These are phyloP conservation scores for Microbotryomycetes sp. DNA, from an alignment of 1,284 basidiomycete genomes.

Conservation along the genomic window DNA sequence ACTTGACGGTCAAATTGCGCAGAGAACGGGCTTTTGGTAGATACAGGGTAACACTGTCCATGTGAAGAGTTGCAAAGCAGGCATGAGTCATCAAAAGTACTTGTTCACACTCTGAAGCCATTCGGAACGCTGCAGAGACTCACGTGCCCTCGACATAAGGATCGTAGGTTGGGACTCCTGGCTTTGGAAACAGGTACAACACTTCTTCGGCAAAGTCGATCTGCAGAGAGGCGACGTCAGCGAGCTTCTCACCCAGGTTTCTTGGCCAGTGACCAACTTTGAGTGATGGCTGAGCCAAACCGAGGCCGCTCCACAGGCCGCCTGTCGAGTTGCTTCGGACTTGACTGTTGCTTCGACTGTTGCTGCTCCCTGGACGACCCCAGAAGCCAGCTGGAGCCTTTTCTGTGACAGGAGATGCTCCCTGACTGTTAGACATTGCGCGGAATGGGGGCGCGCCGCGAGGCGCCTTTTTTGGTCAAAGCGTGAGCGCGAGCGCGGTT, in stretches of 20 bases:
- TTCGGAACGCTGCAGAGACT: constrained; percentile 1
- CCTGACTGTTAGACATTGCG: background rate
- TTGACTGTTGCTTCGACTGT: background rate
- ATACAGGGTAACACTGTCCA: background rate
- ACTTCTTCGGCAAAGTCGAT: constrained; percentile 23
- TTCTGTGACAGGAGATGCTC: background rate
- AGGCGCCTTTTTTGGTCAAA: too few species aligned
- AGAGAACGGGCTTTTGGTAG: constrained; percentile 16
- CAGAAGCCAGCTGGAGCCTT: background rate
- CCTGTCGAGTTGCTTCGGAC: background rate
- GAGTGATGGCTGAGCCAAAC: constrained; percentile 20
- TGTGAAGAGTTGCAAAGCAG: background rate
- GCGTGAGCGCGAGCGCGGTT: too few species aligned
- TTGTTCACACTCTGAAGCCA: background rate
- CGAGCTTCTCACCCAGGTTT: background rate
- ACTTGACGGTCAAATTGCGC: constrained; percentile 19
- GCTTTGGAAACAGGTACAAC: constrained; percentile 23
- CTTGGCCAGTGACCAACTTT: background rate
- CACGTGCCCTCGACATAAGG: constrained; percentile 18
- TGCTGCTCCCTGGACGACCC: background rate
- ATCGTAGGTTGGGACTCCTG: constrained; percentile 19
- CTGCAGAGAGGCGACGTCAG: background rate
- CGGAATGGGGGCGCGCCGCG: too few species aligned
- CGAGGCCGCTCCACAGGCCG: constrained; percentile 1
- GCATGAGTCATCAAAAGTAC: background rate